Evolutionary conservation across 495 filamentous ascomycete genomes (phyloP).

Genomic region (Zalerion maritima): DNA sequence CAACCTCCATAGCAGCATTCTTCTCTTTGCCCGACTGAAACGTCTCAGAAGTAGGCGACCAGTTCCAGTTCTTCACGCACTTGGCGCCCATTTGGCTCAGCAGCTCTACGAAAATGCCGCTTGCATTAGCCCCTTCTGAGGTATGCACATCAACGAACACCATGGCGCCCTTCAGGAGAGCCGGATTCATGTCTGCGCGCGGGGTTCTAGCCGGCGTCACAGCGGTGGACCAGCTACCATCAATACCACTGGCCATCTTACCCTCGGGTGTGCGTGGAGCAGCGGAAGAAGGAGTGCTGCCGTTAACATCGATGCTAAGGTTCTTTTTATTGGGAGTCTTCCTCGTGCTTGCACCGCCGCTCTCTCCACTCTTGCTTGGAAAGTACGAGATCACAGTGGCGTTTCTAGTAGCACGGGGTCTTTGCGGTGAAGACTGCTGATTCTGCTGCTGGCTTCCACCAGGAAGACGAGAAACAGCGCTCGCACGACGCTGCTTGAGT

Average conservation of each 20-base stretch:
- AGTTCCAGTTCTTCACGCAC: constrained; percentile 71
- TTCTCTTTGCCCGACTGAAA: too few species aligned
- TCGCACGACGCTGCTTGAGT: constrained; percentile 36
- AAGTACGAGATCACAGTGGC: constrained; percentile 31
- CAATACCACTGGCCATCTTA: too few species aligned
- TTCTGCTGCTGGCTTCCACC: too few species aligned
- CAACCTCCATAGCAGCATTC: constrained; percentile 3
- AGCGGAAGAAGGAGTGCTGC: too few species aligned
- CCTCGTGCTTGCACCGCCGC: constrained; percentile 9
- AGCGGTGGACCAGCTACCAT: constrained; percentile 30
- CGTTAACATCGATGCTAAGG: too few species aligned
- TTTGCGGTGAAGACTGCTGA: too few species aligned
- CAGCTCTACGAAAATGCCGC: constrained; percentile 67
- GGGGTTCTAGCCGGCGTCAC: constrained; percentile 42
- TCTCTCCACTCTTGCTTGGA: constrained; percentile 19
- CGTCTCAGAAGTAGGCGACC: constrained; percentile 44
- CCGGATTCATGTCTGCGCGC: constrained; percentile 32
- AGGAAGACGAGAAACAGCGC: constrained; percentile 36
- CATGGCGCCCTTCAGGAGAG: constrained; percentile 53
- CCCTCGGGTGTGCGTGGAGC: too few species aligned
- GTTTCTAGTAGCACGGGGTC: constrained; percentile 17
- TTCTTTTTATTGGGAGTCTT: constrained; percentile 22
- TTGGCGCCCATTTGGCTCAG: constrained; percentile 74
- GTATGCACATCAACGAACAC: constrained; percentile 93
- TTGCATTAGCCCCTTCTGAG: constrained; percentile 74